Conservation (phyloP, 2,329 filamentous ascomycete species). For the Penicillium sp. region DNA sequence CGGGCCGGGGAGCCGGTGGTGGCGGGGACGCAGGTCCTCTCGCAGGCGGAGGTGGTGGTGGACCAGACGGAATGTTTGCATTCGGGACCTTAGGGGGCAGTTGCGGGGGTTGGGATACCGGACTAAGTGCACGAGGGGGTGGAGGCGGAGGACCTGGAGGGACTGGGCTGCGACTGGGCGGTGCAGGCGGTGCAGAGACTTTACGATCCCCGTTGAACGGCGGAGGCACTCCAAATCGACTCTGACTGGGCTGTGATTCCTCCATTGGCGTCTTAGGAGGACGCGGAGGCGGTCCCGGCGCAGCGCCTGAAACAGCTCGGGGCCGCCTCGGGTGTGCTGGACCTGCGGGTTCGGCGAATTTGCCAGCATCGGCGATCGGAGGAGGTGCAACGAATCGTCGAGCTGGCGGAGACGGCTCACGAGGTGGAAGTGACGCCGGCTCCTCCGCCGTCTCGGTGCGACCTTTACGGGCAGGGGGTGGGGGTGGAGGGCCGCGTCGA, state of each 20-base stretch:
- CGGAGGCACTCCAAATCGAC: conserved; percentile 72
- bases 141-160: conserved; percentile 62
- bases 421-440: conserved; percentile 57
- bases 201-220: conserved; percentile 66
- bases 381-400: conserved; percentile 75
- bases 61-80: conserved; percentile 34
- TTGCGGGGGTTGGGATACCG: conserved; percentile 45
- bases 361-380: conserved; percentile 83
- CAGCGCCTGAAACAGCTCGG: conserved; percentile 48
- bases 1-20: conserved; percentile 31
- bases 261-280: conserved; percentile 68
- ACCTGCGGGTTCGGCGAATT: conserved; percentile 60
- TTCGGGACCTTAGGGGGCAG: conserved; percentile 45
- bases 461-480: conserved; percentile 49
- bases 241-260: conserved; percentile 47
- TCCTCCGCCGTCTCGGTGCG: conserved; percentile 51
- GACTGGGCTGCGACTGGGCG: conserved; percentile 63
- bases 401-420: conserved; percentile 63
- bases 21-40: conserved; percentile 47
- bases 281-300: conserved; percentile 59
- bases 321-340: conserved; percentile 47
- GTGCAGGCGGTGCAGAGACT: conserved; percentile 63
- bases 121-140: conserved; percentile 47
- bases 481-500: conserved; percentile 58
- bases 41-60: conserved; percentile 57